These are phyloP conservation scores for Epichloe brachyelytri DNA, from an alignment of 2,329 filamentous ascomycete species.

Conservation along the genomic window DNA sequence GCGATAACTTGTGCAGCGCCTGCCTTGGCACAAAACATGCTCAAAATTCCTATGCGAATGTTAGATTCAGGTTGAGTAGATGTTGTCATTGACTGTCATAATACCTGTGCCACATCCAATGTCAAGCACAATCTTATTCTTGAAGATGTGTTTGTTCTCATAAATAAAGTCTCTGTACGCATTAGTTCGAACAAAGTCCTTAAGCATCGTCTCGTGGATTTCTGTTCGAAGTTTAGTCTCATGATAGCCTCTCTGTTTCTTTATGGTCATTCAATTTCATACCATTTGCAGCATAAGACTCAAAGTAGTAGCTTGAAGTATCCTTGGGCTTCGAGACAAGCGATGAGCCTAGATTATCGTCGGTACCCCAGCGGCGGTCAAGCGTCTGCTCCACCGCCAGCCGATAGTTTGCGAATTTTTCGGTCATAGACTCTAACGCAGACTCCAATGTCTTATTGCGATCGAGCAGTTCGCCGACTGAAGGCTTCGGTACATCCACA, in stretches of 20 bases:
- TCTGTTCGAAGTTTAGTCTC: conserved; percentile 31
- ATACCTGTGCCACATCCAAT: conserved; percentile 69
- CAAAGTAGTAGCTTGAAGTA: conserved; percentile 34
- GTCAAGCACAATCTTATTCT: conserved; percentile 76
- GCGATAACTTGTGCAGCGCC: conserved; percentile 79
- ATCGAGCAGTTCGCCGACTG: conserved; percentile 27
- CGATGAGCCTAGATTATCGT: conserved; percentile 18
- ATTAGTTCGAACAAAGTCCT: conserved; percentile 77
- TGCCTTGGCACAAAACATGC: conserved; percentile 87
- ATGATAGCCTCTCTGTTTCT: neutral
- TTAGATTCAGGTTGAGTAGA: neutral
- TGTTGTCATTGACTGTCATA: conserved; percentile 4
- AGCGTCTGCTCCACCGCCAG: conserved; percentile 53
- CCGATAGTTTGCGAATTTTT: conserved; percentile 53
- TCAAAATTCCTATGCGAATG: conserved; percentile 54
- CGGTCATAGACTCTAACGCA: conserved; percentile 44
- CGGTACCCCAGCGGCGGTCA: conserved; percentile 49
- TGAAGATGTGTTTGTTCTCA: conserved; percentile 76
- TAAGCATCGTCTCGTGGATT: conserved; percentile 93
- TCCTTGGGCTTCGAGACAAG: conserved; percentile 13
- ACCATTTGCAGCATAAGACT: conserved; percentile 53
- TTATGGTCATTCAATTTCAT: conserved; percentile 12
- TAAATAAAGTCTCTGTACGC: conserved; percentile 94
- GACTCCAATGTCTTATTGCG: conserved; percentile 46
- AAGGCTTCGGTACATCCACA: conserved; percentile 5